Evolutionary conservation across 768 basidiomycete species (phyloP).

Genomic region (Rhizopogon sp.): DNA sequence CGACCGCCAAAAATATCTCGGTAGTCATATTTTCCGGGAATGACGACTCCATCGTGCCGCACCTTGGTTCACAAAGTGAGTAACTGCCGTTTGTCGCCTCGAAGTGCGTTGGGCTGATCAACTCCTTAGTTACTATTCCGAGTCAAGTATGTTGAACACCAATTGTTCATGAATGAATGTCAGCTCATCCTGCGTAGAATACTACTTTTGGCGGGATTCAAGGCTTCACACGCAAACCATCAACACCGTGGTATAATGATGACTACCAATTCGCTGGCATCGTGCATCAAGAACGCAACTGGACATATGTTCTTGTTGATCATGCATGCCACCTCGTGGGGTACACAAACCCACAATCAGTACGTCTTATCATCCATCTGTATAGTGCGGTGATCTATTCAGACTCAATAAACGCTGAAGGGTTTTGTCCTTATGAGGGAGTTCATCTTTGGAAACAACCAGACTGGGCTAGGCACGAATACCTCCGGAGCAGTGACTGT

Average conservation of each 20-base stretch:
- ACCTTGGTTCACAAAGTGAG: slow-evolving; percentile 59
- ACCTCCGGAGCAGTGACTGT: slow-evolving; percentile 23
- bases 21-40: slow-evolving; percentile 67
- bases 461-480: slow-evolving; percentile 49
- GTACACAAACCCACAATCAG: slow-evolving; percentile 33
- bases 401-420: slow-evolving; percentile 25
- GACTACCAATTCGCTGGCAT: slow-evolving; percentile 57
- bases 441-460: slow-evolving; percentile 61
- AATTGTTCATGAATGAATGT: slow-evolving; percentile 1
- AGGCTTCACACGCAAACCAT: slow-evolving; percentile 65
- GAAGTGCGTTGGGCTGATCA: slow-evolving; percentile 1
- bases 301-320: slow-evolving; percentile 35
- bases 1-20: slow-evolving; percentile 43
- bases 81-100: background rate
- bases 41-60: slow-evolving; percentile 61
- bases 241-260: slow-evolving; percentile 65
- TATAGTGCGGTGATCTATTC: background rate
- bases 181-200: slow-evolving; percentile 38
- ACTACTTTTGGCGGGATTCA: slow-evolving; percentile 76
- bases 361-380: slow-evolving; percentile 29
- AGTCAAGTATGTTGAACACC: slow-evolving; percentile 34
- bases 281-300: slow-evolving; percentile 69
- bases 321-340: slow-evolving; percentile 38
- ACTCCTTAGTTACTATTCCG: slow-evolving; percentile 44
- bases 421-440: slow-evolving; percentile 59